Evolutionary conservation across 176 grass and related monocot species (phyloP).

Genomic region (Oropetium thomaeum): DNA sequence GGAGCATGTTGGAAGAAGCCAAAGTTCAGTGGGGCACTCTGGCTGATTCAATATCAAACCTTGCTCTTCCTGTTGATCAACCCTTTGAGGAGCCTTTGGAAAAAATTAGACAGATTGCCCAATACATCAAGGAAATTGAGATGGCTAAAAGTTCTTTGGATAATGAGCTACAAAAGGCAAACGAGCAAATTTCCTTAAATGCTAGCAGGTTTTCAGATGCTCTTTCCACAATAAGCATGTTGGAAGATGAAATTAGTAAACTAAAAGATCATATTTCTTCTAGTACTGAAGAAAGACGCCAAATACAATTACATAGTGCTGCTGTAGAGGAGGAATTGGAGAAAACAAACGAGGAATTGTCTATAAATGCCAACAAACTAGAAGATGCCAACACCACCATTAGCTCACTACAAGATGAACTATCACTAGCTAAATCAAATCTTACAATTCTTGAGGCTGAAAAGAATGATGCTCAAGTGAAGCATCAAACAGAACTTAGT

Average conservation of each 20-base stretch:
- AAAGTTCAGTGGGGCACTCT: slow-evolving; percentile 46
- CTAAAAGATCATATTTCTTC: slow-evolving; percentile 60
- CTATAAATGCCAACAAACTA: slow-evolving; percentile 53
- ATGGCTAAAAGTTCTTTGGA: slow-evolving; percentile 50
- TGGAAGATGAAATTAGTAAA: slow-evolving; percentile 67
- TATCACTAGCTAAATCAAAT: slow-evolving; percentile 57
- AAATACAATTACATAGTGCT: slow-evolving; percentile 45
- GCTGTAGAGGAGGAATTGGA: slow-evolving; percentile 71
- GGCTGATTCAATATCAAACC: slow-evolving; percentile 54
- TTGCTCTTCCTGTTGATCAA: slow-evolving; percentile 55
- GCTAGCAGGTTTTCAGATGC: slow-evolving; percentile 50
- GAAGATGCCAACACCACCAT: slow-evolving; percentile 62
- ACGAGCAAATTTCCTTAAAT: slow-evolving; percentile 51
- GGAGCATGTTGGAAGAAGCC: slow-evolving; percentile 57
- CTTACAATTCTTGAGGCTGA: slow-evolving; percentile 47
- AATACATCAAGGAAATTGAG: slow-evolving; percentile 65
- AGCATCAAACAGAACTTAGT: slow-evolving; percentile 54
- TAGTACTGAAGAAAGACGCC: slow-evolving; percentile 65
- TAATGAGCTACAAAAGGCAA: slow-evolving; percentile 56
- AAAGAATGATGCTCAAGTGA: slow-evolving; percentile 57
- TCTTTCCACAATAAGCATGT: slow-evolving; percentile 44
- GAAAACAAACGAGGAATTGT: slow-evolving; percentile 72
- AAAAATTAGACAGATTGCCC: slow-evolving; percentile 54
- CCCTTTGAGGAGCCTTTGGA: slow-evolving; percentile 50
- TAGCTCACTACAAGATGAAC: slow-evolving; percentile 65